phyloP scores from a whole-genome alignment of 176 grass and related monocot species.

The Dendrocalamus sinicus region DNA sequence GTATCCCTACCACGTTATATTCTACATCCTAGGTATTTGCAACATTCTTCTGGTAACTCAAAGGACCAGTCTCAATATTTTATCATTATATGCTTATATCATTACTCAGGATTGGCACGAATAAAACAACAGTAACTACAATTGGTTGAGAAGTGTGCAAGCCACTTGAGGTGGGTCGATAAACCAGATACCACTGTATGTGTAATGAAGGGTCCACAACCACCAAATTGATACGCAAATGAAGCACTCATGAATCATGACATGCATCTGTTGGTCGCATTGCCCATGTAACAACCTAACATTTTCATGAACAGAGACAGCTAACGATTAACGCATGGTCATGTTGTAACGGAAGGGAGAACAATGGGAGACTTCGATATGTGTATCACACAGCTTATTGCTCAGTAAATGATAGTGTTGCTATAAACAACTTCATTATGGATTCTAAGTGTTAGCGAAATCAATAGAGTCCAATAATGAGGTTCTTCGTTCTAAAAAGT shows the following conservation, averaged over 20 bases:
- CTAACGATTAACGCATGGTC: too few species aligned
- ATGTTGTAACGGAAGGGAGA: not conserved
- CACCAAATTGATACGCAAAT: not conserved
- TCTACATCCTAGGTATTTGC: not conserved
- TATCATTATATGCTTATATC: not conserved
- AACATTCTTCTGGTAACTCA: not conserved
- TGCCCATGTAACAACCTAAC: not conserved
- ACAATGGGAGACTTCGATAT: not conserved
- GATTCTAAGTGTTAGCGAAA: not conserved
- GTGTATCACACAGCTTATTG: not conserved
- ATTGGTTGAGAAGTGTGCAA: not conserved
- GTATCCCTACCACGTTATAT: not conserved
- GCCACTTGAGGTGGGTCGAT: not conserved
- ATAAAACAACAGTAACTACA: not conserved
- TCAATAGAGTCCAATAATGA: not conserved
- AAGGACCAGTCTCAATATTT: not conserved
- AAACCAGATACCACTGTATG: not conserved
- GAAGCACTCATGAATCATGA: not conserved
- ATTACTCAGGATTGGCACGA: not conserved
- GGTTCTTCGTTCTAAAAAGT: not conserved
- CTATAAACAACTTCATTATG: constrained; percentile 10
- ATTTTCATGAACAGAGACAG: not conserved
- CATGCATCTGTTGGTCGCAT: not conserved
- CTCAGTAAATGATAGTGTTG: not conserved
- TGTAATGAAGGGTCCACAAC: not conserved